Evolutionary conservation across 2,329 filamentous ascomycete species (phyloP).

Genomic region (Allantophomopsis lycopodina): DNA sequence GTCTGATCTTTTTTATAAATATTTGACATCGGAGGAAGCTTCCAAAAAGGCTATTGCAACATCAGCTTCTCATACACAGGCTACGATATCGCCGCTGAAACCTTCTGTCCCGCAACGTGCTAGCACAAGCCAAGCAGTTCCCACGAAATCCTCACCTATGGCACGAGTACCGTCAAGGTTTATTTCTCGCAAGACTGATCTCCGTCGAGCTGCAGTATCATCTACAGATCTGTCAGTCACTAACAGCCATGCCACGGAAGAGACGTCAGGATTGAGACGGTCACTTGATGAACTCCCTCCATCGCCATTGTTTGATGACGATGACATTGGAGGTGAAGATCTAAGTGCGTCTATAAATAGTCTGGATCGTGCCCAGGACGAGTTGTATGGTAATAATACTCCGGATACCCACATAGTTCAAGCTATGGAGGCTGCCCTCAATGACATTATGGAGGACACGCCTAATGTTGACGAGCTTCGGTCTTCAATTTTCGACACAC

Average conservation of each 20-base stretch:
- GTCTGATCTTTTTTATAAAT: slow-evolving; percentile 94
- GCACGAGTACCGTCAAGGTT: slow-evolving; percentile 32
- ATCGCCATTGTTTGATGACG: slow-evolving; percentile 65
- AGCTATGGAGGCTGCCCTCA: slow-evolving; percentile 85
- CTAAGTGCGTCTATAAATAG: slow-evolving; percentile 63
- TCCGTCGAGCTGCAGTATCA: slow-evolving; percentile 45
- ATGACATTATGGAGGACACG: slow-evolving; percentile 78
- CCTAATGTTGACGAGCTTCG: slow-evolving; percentile 51
- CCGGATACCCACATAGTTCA: slow-evolving; percentile 74
- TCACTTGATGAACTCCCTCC: slow-evolving; percentile 56
- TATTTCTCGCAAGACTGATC: slow-evolving; percentile 29
- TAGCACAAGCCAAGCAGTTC: slow-evolving; percentile 18
- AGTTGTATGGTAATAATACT: slow-evolving; percentile 32
- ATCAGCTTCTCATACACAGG: slow-evolving; percentile 2
- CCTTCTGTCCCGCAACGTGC: slow-evolving; percentile 7
- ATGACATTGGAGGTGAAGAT: slow-evolving; percentile 62
- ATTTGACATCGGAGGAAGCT: slow-evolving; percentile 74
- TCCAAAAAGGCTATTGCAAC: slow-evolving; percentile 18
- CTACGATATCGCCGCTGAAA: slow-evolving; percentile 4
- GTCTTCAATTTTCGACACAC: slow-evolving; percentile 51
- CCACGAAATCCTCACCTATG: slow-evolving; percentile 26
- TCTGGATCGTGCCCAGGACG: slow-evolving; percentile 56
- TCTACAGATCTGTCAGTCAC: slow-evolving; percentile 40
- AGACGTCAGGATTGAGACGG: slow-evolving; percentile 32
- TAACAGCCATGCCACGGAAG: slow-evolving; percentile 19